Conservation (phyloP, 768 basidiomycete species). For the Austroboletus eburneus region DNA sequence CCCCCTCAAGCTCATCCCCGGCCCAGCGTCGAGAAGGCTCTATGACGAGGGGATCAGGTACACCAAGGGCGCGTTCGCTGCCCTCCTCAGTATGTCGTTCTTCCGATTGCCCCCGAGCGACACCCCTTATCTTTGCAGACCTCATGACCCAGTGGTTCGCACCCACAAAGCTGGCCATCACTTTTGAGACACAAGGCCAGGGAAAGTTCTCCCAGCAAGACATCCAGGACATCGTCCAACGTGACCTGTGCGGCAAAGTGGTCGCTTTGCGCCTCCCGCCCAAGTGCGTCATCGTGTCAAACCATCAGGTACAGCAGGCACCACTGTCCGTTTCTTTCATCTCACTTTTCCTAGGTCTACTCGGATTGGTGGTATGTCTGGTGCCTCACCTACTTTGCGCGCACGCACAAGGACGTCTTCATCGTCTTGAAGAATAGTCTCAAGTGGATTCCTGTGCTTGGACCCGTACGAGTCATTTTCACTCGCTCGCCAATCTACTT, state of each 20-base stretch:
- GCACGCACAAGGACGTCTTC: conserved; percentile 67
- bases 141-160: conserved; percentile 81
- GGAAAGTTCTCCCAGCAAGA: conserved; percentile 62
- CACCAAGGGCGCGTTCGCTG: conserved; percentile 80
- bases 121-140: conserved; percentile 40
- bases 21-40: conserved; percentile 45
- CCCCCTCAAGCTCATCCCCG: conserved; percentile 63
- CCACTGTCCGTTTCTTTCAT: conserved; percentile 4
- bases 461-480: conserved; percentile 59
- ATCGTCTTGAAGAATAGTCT: conserved; percentile 93
- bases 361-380: conserved; percentile 89
- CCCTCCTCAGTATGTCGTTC: conserved; percentile 57
- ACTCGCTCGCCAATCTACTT: conserved; percentile 3
- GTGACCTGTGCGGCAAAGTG: conserved; percentile 53
- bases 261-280: conserved; percentile 65
- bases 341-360: conserved; percentile 49
- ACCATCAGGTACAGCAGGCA: conserved; percentile 71
- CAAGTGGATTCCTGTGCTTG: conserved; percentile 80
- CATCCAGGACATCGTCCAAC: conserved; percentile 51
- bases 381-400: conserved; percentile 72
- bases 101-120: background rate
- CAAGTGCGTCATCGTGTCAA: conserved; percentile 81
- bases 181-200: conserved; percentile 66
- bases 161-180: conserved; percentile 66
- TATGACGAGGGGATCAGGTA: conserved; percentile 72